These are phyloP conservation scores for sweet orange (Citrus sinensis) DNA, from an alignment of 345 rosid species.

Conservation along the genomic window DVS_A1.0 CM039163.1:28360001-28360500, in stretches of 20 bases:
- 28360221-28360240: no score
- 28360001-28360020: no score
- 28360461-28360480: slow-evolving; percentile 71
- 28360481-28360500: slow-evolving; percentile 92
- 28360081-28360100: no score
- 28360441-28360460: slow-evolving; percentile 86
- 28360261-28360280: slow-evolving; percentile 22
- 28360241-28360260: neutral
- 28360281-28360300: slow-evolving; percentile 88
- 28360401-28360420: slow-evolving; percentile 53
- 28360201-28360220: no score
- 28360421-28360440: slow-evolving; percentile 77
- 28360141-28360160: no score
- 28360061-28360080: no score
- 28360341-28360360: slow-evolving; percentile 92
- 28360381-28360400: slow-evolving; percentile 67
- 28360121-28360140: no score
- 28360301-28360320: slow-evolving; percentile 93
- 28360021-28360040: no score
- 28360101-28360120: no score
- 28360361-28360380: slow-evolving; percentile 83
- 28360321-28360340: slow-evolving; percentile 93
- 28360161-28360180: no score
- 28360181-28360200: no score
- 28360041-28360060: no score